Conservation (phyloP, 2,329 filamentous ascomycete species). For the Ophiocordyceps polyrhachis-furcata region DNA sequence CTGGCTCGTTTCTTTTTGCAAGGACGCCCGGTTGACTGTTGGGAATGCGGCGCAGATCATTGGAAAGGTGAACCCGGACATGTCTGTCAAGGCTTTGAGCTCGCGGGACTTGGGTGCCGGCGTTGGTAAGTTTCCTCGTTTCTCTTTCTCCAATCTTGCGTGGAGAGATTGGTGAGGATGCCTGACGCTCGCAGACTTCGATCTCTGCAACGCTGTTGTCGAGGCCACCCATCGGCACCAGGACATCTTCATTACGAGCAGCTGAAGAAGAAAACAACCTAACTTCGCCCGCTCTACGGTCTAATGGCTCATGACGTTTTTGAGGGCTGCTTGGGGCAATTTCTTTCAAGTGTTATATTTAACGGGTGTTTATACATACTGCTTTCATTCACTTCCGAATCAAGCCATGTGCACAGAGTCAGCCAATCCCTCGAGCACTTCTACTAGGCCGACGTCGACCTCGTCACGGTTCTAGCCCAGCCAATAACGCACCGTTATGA, state of each 20-base stretch:
- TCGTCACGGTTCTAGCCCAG: too few relatives aligned
- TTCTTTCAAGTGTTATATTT: too few relatives aligned
- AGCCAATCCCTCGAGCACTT: too few relatives aligned
- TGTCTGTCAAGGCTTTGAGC: constrained; percentile 51
- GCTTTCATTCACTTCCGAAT: too few relatives aligned
- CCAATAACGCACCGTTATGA: too few relatives aligned
- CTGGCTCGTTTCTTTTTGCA: constrained; percentile 12
- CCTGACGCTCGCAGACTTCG: constrained; percentile 41
- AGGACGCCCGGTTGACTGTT: constrained; percentile 54
- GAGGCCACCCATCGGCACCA: constrained; percentile 70
- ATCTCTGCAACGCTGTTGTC: constrained; percentile 59
- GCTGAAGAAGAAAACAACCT: not conserved
- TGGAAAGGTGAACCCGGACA: constrained; percentile 59
- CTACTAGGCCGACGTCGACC: too few relatives aligned
- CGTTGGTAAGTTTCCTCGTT: constrained; percentile 38
- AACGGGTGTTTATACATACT: too few relatives aligned
- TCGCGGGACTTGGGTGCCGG: constrained; percentile 48
- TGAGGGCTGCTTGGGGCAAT: too few relatives aligned
- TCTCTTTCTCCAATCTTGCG: not conserved
- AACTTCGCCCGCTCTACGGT: too few relatives aligned
- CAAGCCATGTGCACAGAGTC: too few relatives aligned
- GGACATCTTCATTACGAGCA: constrained; percentile 53
- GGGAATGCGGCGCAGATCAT: constrained; percentile 60
- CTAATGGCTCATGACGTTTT: too few relatives aligned
- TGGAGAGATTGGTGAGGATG: too few relatives aligned